phyloP scores from a whole-genome alignment of 2,329 filamentous ascomycete genomes.

The Ploettnerulaceae sp. region DNA sequence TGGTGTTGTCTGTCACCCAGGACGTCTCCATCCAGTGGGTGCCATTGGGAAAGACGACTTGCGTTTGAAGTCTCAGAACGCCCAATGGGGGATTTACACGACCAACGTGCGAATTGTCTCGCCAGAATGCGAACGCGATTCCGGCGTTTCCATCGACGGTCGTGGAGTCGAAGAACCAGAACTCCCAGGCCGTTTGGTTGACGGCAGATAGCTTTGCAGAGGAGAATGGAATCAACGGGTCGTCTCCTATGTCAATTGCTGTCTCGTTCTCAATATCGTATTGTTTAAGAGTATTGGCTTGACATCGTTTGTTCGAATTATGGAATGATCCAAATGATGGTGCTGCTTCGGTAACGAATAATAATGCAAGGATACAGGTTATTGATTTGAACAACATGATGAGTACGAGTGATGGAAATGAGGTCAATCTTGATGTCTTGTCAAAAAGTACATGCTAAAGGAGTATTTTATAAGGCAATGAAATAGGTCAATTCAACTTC shows the following conservation, averaged over 20 bases:
- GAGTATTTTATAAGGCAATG: too few relatives aligned
- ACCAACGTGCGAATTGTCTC: background rate
- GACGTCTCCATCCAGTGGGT: background rate
- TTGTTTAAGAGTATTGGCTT: background rate
- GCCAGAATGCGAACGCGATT: background rate
- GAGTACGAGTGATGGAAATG: background rate
- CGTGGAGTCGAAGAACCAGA: slow-evolving; percentile 1
- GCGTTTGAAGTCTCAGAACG: background rate
- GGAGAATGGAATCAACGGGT: background rate
- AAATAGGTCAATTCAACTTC: too few relatives aligned
- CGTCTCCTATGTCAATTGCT: background rate
- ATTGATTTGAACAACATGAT: slow-evolving; percentile 1
- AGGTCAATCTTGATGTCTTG: too few relatives aligned
- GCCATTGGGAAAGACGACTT: background rate
- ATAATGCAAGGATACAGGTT: background rate
- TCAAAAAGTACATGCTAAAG: too few relatives aligned
- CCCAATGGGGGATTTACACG: background rate
- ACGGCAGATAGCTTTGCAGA: background rate
- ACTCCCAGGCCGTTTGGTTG: background rate
- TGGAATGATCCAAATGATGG: background rate
- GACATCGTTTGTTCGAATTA: background rate
- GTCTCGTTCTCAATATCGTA: background rate
- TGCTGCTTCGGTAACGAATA: background rate
- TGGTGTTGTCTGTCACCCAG: background rate
- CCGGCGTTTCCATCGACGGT: background rate